These are phyloP conservation scores for Vanrija sp. DNA, from an alignment of 1,284 basidiomycete species.

Conservation along the genomic window DNA sequence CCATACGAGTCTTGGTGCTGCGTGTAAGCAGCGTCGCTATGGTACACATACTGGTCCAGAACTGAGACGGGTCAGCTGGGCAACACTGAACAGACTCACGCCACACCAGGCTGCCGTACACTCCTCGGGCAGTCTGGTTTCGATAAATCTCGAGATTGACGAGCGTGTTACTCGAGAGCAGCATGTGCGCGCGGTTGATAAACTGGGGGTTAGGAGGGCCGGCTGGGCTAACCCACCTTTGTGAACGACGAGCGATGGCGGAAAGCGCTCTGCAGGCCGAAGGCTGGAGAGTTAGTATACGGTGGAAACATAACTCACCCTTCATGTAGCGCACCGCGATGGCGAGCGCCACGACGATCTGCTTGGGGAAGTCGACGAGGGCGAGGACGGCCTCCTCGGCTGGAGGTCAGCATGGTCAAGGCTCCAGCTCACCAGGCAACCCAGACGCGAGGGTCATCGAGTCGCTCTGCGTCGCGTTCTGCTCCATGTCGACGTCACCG, in stretches of 20 bases:
- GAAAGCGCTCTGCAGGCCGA: slow-evolving; percentile 71
- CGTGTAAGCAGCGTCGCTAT: neutral
- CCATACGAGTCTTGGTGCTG: slow-evolving; percentile 77
- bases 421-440: slow-evolving; percentile 19
- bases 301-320: slow-evolving; percentile 20
- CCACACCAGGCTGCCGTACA: slow-evolving; percentile 76
- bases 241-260: slow-evolving; percentile 70
- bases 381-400: slow-evolving; percentile 45
- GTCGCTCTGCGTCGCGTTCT: neutral
- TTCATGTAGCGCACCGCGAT: slow-evolving; percentile 72
- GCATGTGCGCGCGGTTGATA: slow-evolving; percentile 74
- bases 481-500: neutral
- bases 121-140: slow-evolving; percentile 75
- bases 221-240: slow-evolving; percentile 40
- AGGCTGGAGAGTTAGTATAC: slow-evolving; percentile 47
- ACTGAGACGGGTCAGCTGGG: slow-evolving; percentile 43
- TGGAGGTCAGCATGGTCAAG: slow-evolving; percentile 1
- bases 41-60: slow-evolving; percentile 59
- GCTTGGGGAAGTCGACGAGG: slow-evolving; percentile 67
- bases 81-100: slow-evolving; percentile 28
- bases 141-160: slow-evolving; percentile 87
- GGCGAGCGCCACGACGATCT: slow-evolving; percentile 62
- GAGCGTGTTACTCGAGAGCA: slow-evolving; percentile 82
- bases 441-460: slow-evolving; percentile 22
- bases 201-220: slow-evolving; percentile 52